Evolutionary conservation across 495 filamentous ascomycete genomes (phyloP).

Genomic region (Penicillium daleae): DNA sequence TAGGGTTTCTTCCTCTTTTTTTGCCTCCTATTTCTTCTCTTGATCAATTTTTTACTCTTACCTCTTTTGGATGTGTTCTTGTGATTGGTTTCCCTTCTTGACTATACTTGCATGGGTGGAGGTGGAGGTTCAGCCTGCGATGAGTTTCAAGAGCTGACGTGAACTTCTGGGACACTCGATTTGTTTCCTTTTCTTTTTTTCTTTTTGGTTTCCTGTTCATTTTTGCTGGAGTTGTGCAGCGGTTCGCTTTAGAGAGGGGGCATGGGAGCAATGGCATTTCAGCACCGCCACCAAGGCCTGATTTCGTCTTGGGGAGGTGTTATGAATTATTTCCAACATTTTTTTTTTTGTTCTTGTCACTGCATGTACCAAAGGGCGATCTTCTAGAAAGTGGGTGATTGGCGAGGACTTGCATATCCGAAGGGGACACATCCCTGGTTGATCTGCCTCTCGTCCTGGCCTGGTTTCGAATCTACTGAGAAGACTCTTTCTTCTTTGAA

Average conservation of each 20-base stretch:
- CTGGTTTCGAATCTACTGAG: constrained; percentile 4
- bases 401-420: constrained; percentile 17
- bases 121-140: background rate
- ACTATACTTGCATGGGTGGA: constrained; percentile 5
- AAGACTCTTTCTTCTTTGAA: constrained; percentile 1
- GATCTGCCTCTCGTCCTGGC: constrained; percentile 8
- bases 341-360: background rate
- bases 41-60: background rate
- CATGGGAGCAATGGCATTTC: constrained; percentile 12
- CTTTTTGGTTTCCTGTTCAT: background rate
- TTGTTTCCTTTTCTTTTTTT: background rate
- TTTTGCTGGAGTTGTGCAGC: constrained; percentile 1
- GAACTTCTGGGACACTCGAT: constrained; percentile 5
- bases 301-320: background rate
- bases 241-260: constrained; percentile 1
- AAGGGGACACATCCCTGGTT: constrained; percentile 12
- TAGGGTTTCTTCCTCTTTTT: background rate
- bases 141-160: background rate
- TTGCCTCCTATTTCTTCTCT: background rate
- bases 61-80: background rate
- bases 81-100: constrained; percentile 13
- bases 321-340: constrained; percentile 5
- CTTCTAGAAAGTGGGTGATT: constrained; percentile 10
- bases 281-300: constrained; percentile 5
- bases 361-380: constrained; percentile 13